phyloP scores from a whole-genome alignment of 306 rosid genomes.

The Cucurbita argyrosperma region DNA sequence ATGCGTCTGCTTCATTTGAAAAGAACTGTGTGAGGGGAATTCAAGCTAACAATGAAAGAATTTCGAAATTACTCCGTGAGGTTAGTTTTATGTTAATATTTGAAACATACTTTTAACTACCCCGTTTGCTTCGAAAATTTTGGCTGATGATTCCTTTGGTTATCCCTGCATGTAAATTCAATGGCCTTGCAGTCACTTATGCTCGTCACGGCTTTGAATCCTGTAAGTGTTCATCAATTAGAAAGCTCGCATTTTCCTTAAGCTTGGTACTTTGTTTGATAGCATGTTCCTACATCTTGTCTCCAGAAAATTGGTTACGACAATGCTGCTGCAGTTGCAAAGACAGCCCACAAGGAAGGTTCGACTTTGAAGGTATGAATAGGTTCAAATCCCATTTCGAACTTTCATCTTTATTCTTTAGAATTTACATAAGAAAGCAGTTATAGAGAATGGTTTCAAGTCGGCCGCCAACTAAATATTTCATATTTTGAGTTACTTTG shows the following conservation, averaged over 20 bases:
- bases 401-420: neutral
- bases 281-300: conserved; percentile 1
- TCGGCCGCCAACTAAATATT: no score
- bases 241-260: neutral
- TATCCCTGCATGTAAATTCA: neutral
- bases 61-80: conserved; percentile 85
- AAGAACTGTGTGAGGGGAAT: conserved; percentile 95
- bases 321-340: conserved; percentile 94
- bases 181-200: conserved; percentile 65
- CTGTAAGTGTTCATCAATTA: conserved; percentile 39
- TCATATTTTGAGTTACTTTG: no score
- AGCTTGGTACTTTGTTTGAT: neutral
- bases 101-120: neutral
- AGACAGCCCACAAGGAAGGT: conserved; percentile 96
- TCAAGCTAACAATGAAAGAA: conserved; percentile 86
- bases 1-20: conserved; percentile 85
- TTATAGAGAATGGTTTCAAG: no score
- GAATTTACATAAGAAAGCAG: neutral
- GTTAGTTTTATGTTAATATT: conserved; percentile 26
- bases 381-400: neutral
- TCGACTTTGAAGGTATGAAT: conserved; percentile 64
- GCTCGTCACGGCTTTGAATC: conserved; percentile 93
- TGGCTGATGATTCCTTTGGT: conserved; percentile 17
- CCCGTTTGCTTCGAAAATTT: conserved; percentile 1
- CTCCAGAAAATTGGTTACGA: conserved; percentile 97